Evolutionary conservation across 2,329 filamentous ascomycete species (phyloP), one percentile per base, ranked within the genome.

Genomic region (Tolypocladium nubicola): DNA sequence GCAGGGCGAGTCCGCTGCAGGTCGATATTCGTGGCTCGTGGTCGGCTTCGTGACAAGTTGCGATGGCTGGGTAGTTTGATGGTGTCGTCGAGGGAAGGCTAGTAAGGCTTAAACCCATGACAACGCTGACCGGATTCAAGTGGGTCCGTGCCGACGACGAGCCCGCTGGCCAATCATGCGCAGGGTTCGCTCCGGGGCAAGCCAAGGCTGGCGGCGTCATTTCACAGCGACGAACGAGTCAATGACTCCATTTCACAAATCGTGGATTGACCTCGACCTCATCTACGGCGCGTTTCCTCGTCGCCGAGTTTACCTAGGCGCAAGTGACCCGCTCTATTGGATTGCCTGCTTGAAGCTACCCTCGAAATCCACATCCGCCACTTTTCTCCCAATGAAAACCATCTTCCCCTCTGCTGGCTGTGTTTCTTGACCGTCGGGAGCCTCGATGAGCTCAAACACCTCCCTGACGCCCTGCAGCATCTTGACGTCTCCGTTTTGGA

Each of bases 381-480:
- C 65, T 49, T 79, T 73, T 58, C 81, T 76, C 50, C 85, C 85
- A 68, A 88, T 87, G 52, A 88, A 65, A 11, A 88, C 80, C 53
- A 88, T 73, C 68, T 88, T 88, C 26, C 84, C 80, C 41, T 70
- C 62, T 33, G 63, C 62, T 13, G 67, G 59, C 14, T 58, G 57
- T 49, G 60, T 65, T 2, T 68, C 67, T 11, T 65, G 63, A 11
- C 67, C 70, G 11, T 70, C 63, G 5, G 75, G 72, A 9, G 74
- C 75, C 62, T 96, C 90, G 30, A 90, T 82, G 30, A 97, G 88
- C 66, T 99, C 94, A 70, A 97, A 99, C 19, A 97, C 82, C 65
- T 97, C 93, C 56, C 93, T 78, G 1, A 99, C 94, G 2, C 92
- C 94, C 70, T 99, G 94, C 9, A 97, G 79, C 61, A 97, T 83